Evolutionary conservation across 805 yeast genomes (phyloP).

Genomic region (Wickerhamiella azyma): DNA sequence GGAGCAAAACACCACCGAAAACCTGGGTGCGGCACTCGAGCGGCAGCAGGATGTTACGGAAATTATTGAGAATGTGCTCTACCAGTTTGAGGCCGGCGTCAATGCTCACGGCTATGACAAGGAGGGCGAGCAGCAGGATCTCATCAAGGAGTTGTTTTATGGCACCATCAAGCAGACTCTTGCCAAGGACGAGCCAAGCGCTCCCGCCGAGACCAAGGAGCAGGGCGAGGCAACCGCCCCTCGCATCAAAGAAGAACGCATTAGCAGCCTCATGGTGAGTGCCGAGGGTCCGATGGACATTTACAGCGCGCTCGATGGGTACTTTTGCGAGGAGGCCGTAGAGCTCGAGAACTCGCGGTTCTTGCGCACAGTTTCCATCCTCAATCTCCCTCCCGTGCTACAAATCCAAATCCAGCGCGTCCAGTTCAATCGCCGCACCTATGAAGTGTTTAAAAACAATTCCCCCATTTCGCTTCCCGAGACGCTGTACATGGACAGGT

Average conservation of each 20-base stretch:
- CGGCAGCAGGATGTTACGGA: constrained; percentile 96
- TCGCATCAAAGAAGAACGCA: constrained; percentile 58
- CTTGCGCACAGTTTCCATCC: constrained; percentile 57
- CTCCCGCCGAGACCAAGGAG: no score
- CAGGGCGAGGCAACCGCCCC: no score
- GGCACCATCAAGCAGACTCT: constrained; percentile 76
- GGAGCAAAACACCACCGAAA: constrained; percentile 16
- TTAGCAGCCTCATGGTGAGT: constrained; percentile 68
- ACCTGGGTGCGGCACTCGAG: constrained; percentile 14
- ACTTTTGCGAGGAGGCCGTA: constrained; percentile 59
- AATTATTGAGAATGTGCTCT: constrained; percentile 85
- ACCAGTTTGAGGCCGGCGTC: constrained; percentile 79
- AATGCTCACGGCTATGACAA: constrained; percentile 50
- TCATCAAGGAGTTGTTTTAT: constrained; percentile 66
- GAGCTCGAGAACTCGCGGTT: constrained; percentile 56
- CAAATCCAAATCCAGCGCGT: constrained; percentile 94
- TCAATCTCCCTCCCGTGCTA: constrained; percentile 61
- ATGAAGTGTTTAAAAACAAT: constrained; percentile 66
- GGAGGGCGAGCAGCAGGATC: constrained; percentile 70
- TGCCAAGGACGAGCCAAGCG: constrained; percentile 25
- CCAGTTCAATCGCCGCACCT: constrained; percentile 61
- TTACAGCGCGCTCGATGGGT: constrained; percentile 80
- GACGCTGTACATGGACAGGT: constrained; percentile 72
- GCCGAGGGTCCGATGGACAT: constrained; percentile 79
- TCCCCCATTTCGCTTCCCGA: constrained; percentile 75